A percentile compares a stretch with the other conserved stretches of the same genome.
These are phyloP conservation scores for Paraconiothyrium brasiliense DNA, from an alignment of 2,329 filamentous ascomycete species.

Conservation along the genomic window DNA sequence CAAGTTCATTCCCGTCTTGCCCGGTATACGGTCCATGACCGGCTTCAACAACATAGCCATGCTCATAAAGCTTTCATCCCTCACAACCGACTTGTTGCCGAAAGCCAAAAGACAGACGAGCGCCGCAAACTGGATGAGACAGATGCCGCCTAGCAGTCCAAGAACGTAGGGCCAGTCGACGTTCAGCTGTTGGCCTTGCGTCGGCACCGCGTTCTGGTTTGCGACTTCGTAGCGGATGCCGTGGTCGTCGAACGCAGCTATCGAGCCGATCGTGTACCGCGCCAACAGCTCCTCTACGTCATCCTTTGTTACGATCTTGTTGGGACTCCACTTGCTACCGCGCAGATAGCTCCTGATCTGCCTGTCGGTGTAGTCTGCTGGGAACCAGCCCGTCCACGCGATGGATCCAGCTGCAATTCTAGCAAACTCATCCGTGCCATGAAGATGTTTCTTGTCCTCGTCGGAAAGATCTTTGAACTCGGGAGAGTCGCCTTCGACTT, in stretches of 20 bases:
- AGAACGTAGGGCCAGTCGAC: constrained; percentile 42
- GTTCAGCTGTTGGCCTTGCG: constrained; percentile 39
- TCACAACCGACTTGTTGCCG: constrained; percentile 42
- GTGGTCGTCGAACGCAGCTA: constrained; percentile 47
- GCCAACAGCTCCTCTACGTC: constrained; percentile 37
- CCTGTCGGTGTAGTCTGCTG: constrained; percentile 21
- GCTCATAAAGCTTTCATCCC: constrained; percentile 44
- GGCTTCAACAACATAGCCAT: constrained; percentile 44
- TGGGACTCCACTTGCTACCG: constrained; percentile 39
- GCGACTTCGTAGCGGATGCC: constrained; percentile 35
- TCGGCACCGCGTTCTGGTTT: constrained; percentile 27
- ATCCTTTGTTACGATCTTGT: constrained; percentile 11
- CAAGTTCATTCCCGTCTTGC: constrained; percentile 37
- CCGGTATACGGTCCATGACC: constrained; percentile 35
- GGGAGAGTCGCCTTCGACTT: constrained; percentile 23
- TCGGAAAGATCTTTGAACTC: constrained; percentile 31
- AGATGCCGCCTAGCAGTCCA: constrained; percentile 33
- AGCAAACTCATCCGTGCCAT: constrained; percentile 40
- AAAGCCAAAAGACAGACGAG: constrained; percentile 32
- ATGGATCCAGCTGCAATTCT: constrained; percentile 43
- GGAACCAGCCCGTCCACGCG: constrained; percentile 40
- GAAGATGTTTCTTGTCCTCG: constrained; percentile 31
- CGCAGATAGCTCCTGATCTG: constrained; percentile 35
- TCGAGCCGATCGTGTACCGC: constrained; percentile 41
- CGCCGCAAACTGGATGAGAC: constrained; percentile 36